Percentiles rank a stretch among this genome's conserved stretches.
These are phyloP conservation scores for Strombidium stylifer DNA, from an alignment of 73 alveolate species.

Conservation along the genomic window DNA sequence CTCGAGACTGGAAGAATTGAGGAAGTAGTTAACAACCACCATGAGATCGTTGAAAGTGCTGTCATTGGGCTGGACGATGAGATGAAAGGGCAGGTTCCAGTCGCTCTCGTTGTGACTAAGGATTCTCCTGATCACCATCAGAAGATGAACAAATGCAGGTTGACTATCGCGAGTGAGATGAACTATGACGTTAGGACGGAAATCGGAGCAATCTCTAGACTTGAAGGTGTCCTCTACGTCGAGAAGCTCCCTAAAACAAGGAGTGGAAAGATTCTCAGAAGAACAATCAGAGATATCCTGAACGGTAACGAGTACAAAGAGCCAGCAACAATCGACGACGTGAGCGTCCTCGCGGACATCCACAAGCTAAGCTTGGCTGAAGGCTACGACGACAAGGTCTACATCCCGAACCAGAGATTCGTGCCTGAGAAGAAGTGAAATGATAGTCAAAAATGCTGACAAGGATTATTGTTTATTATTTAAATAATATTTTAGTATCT, in stretches of 20 bases:
- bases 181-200: slow-evolving; percentile 32
- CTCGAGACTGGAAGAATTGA: slow-evolving; percentile 84
- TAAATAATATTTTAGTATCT: neutral
- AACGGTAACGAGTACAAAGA: slow-evolving; percentile 49
- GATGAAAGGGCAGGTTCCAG: slow-evolving; percentile 73
- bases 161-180: slow-evolving; percentile 14
- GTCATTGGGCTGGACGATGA: slow-evolving; percentile 82
- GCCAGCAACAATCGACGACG: slow-evolving; percentile 36
- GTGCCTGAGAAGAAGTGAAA: too few relatives aligned
- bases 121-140: slow-evolving; percentile 15
- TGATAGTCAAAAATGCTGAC: neutral
- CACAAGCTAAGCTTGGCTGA: neutral
- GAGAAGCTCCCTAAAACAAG: slow-evolving; percentile 97
- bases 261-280: slow-evolving; percentile 94
- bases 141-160: too few relatives aligned
- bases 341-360: slow-evolving; percentile 13
- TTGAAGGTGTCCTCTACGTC: slow-evolving; percentile 63
- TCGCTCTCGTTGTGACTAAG: slow-evolving; percentile 51
- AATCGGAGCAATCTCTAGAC: slow-evolving; percentile 42
- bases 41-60: slow-evolving; percentile 81
- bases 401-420: too few relatives aligned
- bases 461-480: neutral
- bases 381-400: neutral
- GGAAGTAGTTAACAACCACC: slow-evolving; percentile 62
- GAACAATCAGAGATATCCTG: slow-evolving; percentile 68